Evolutionary conservation across 352 stramenopile species (phyloP).

Genomic region (Phytophthora boehmeriae): DNA sequence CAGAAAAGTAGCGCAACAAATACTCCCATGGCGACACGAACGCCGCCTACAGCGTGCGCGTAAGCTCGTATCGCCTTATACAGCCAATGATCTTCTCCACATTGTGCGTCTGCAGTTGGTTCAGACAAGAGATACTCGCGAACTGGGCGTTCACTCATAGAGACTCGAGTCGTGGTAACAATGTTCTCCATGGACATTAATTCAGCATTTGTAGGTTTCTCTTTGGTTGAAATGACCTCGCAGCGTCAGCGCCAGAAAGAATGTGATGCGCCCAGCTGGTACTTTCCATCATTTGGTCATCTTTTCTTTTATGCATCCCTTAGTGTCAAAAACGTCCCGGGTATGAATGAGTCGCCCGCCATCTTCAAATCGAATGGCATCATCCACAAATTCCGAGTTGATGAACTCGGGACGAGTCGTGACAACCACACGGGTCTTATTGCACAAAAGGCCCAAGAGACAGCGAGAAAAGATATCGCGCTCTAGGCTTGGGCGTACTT

Average conservation of each 20-base stretch:
- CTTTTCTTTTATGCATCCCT: slow-evolving; percentile 23
- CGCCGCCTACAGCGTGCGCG: slow-evolving; percentile 46
- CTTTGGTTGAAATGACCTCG: slow-evolving; percentile 12
- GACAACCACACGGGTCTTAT: slow-evolving; percentile 75
- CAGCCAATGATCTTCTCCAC: slow-evolving; percentile 20
- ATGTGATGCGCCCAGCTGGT: slow-evolving; percentile 37
- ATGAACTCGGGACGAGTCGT: slow-evolving; percentile 76
- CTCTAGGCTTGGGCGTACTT: slow-evolving; percentile 60
- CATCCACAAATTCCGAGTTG: slow-evolving; percentile 60
- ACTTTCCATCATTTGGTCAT: slow-evolving; percentile 21
- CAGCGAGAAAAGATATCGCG: slow-evolving; percentile 90
- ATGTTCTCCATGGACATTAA: slow-evolving; percentile 53
- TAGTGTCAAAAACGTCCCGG: slow-evolving; percentile 41
- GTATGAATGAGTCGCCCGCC: slow-evolving; percentile 49
- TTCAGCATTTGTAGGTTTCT: slow-evolving; percentile 19
- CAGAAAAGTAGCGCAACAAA: slow-evolving; percentile 78
- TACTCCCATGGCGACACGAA: slow-evolving; percentile 51
- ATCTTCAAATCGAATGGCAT: slow-evolving; percentile 61
- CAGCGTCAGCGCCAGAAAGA: slow-evolving; percentile 32
- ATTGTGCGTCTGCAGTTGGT: slow-evolving; percentile 24
- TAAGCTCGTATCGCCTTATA: slow-evolving; percentile 46
- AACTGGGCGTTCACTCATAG: slow-evolving; percentile 29
- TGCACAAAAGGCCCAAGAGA: slow-evolving; percentile 58
- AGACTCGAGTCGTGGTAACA: slow-evolving; percentile 30
- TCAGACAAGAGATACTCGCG: slow-evolving; percentile 38